Evolutionary conservation across 2,329 filamentous ascomycete genomes (phyloP).

Genomic region (Colletotrichum eremochloae): DNA sequence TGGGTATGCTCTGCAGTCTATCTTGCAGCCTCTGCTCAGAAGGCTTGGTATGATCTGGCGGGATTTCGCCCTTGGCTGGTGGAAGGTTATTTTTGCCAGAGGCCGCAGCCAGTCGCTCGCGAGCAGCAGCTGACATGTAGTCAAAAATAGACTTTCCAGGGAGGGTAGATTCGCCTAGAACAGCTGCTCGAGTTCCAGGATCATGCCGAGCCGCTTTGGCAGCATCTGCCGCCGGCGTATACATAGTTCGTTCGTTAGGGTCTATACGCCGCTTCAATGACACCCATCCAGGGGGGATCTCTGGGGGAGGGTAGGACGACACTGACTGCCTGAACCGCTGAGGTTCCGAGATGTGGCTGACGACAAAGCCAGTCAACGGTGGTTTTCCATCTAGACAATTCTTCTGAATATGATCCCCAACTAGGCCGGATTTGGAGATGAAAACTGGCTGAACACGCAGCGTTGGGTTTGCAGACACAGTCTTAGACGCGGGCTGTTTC

Average conservation of each 20-base stretch:
- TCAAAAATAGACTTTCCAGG: constrained; percentile 97
- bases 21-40: constrained; percentile 73
- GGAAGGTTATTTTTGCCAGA: constrained; percentile 85
- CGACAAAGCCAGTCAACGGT: constrained; percentile 83
- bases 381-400: constrained; percentile 88
- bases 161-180: constrained; percentile 79
- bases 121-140: constrained; percentile 82
- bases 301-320: constrained; percentile 72
- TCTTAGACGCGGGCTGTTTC: constrained; percentile 52
- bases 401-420: constrained; percentile 51
- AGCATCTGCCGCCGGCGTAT: constrained; percentile 79
- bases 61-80: constrained; percentile 80
- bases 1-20: constrained; percentile 71
- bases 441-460: constrained; percentile 79
- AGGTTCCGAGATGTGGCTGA: constrained; percentile 69
- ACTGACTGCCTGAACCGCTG: constrained; percentile 57
- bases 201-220: constrained; percentile 83
- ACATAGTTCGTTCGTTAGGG: constrained; percentile 47
- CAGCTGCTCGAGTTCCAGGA: constrained; percentile 79
- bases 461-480: constrained; percentile 72
- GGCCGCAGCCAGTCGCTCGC: constrained; percentile 80
- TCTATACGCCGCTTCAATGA: constrained; percentile 59
- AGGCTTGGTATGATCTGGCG: constrained; percentile 72
- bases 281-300: constrained; percentile 81
- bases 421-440: constrained; percentile 68